Evolutionary conservation across 768 basidiomycete genomes (phyloP), one percentile per base, ranked within the genome.

Genomic region (Rhodotorula babjevae): DNA sequence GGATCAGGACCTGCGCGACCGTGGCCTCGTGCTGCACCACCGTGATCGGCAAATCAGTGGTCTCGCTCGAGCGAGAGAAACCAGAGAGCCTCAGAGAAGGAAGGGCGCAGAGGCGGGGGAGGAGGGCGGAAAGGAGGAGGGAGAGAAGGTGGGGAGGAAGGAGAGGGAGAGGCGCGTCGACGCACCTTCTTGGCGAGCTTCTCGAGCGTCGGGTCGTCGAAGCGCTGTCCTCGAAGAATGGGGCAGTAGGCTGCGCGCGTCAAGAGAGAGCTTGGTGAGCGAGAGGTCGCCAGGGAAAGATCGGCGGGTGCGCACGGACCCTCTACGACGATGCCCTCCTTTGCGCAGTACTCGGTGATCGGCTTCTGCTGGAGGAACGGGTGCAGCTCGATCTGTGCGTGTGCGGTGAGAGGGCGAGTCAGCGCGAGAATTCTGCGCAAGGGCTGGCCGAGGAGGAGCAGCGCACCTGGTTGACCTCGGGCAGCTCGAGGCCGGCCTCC

Each of bases 351-450:
- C 9, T 83, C 81, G 40, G 90, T 87, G 58, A 89, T 86, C 46
- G 87, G 85, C 33, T 81, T 82, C 57, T 87, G 84, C 58, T 86
- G 85, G 86, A 88, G 88, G 80, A 88, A 91, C 4, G 88, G 89
- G 80, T 90, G 83, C 29, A 83, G 74, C 68, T 83, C 82, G 59
- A 83, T 79, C 75, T 79, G 61, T 3, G 69, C 88, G 80, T 3
- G 81, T n/a, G n/a, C n/a, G 82, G 63, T 82, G 27, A 92, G 69
- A n/a, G n/a, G n/a, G n/a, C n/a, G 88, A 80, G 42, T 42, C 42
- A 7, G 42, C 14, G n/a, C n/a, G n/a, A n/a, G n/a, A n/a, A n/a
- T n/a, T n/a, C n/a, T n/a, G n/a, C n/a, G n/a, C n/a, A n/a, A n/a
- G n/a, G n/a, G n/a, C n/a, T n/a, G n/a, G n/a, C n/a, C n/a, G n/a